Evolutionary conservation across 164 flowering plant species (phyloP), one percentile per base, ranked within the genome.

Genomic region (Annona cherimola): DNA sequence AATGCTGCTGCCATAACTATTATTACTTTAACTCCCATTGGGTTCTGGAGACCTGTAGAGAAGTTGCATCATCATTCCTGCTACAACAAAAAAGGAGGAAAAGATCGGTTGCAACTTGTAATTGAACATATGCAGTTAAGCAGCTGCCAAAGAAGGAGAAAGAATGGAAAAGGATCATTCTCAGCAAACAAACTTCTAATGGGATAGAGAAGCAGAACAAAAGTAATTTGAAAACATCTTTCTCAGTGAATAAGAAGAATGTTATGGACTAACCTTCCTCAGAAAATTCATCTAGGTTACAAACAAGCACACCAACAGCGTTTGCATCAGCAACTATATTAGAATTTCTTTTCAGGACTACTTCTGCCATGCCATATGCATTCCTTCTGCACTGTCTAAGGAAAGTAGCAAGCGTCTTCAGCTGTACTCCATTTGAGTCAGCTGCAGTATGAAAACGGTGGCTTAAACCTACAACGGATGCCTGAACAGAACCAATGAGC

Each of bases 401-500:
- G 73, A 84, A 85, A 67, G 79, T 42, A 69, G 98, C 98, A 67
- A 93, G 80, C 46, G 77, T 85, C 78, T 87, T 93, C 63, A 91
- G 82, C 61, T 76, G 86, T 71, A 78, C 77, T 42, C 98, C 97
- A 79, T 81, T 83, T 72, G 89, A 73, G 83, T 89, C 98, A 40
- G 83, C 81, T 66, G 85, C 79, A 69, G 79, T 62, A 67, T 77
- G 87, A 76, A 89, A 93, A 64, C 89, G 90, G 78, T 93, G 84
- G 77, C 87, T 91, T 65, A 90, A 69, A 72, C 98, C 97, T 76
- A 89, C 95, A n/a, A 90, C 87, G 68, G 89, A 90, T 74, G 97
- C 82, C 82, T 87, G 89, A 78, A 89, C 83, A 45, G 85, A 81
- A 67, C 92, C 93, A 65, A 93, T 77, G 63, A 84, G 77, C 76